Evolutionary conservation across 129 eudicot species (phyloP), one percentile per base, ranked within the genome.

Genomic region (Flaveria sonorensis): DNA sequence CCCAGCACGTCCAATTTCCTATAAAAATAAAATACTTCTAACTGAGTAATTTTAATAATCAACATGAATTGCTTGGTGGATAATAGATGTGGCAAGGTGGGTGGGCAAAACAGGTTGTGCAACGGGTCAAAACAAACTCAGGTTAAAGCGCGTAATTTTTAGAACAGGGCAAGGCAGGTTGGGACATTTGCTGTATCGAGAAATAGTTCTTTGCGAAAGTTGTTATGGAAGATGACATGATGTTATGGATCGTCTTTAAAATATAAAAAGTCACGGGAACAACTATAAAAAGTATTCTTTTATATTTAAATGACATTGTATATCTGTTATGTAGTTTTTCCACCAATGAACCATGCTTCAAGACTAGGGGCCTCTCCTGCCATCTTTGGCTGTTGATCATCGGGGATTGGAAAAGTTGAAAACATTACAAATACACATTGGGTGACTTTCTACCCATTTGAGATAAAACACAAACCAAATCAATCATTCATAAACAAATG

Each of bases 1-100:
- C 18, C 98, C 98, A 77, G 98, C 93, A 77, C 96, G 98, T 18
- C 98, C 98, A 65, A 94, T 89, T 81, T 94, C 98, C 98, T 94
- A 76, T 63, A 81, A 2, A 24, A 7, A 79, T 19, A 7, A 50
- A 30, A 65, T 60, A 64, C 14, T 18, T 40, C 68, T 59, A 55
- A 68, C 20, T 24, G 18, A 76, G 32, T 26, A 57, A 57, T 46
- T 6, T 28, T 46, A 51, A 51, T 76, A 24, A 39, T 40, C n/a
- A 30, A 21, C 47, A 65, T 19, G 13, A 62, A 39, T 67, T 67
- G 15, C 50, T 68, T 40, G 64, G 55, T 10, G 43, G 57, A 74
- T 32, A 43, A 64, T 18, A 39, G 15, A 72, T 18, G 53, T 13
- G 39, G 51, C 68, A 36, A 15, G 40, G 56, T 19, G 21, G 59